Evolutionary conservation across 2,329 filamentous ascomycete genomes (phyloP), one percentile per base, ranked within the genome.

Genomic region (Neofusicoccum parvum): DNA sequence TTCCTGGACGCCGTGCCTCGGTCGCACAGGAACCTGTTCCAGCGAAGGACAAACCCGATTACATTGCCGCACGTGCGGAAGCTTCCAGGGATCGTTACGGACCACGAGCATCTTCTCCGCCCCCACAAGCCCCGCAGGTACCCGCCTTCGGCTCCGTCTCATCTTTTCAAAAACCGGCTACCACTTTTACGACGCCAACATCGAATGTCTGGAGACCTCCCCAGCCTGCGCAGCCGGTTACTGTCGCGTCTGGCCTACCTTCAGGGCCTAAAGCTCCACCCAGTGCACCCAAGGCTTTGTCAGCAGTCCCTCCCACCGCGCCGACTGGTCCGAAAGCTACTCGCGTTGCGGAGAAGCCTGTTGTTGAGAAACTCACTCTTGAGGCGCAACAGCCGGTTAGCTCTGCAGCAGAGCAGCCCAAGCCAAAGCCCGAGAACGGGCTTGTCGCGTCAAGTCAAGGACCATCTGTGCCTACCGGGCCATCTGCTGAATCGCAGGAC

Each of bases 121-220:
- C 84, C 43, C 83, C 83, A 34, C 82, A 84, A 67, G 83, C 83
- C 32, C 82, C 82, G 15, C 78, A 81, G 62, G 83, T 87, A 14
- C 85, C 85, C 32, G 83, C 84, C n/a, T 87, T 86, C 73, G 82
- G 82, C 34, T 81, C 80, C 64, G 73, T 79, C 43, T 59, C 64
- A 5, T 65, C 64, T 20, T 65, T 65, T 39, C 53, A 41, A 27
- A 63, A 66, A 36, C 64, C 56, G 20, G 56, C 64, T 15, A 49
- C 64, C 9, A 60, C 64, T 53, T 65, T 65, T 27, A 65, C 53
- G 1, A 65, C 64, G 14, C 64, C 64, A 4, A 65, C 70, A n/a
- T 74, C 75, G 20, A 78, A 79, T 69, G 79, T 80, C 27, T 81
- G 79, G 79, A 77, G 75, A 67, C 78, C 78, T 32, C 76, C 79